Evolutionary conservation across 495 filamentous ascomycete species (phyloP).

Genomic region (Aspergillus cavernicola): DNA sequence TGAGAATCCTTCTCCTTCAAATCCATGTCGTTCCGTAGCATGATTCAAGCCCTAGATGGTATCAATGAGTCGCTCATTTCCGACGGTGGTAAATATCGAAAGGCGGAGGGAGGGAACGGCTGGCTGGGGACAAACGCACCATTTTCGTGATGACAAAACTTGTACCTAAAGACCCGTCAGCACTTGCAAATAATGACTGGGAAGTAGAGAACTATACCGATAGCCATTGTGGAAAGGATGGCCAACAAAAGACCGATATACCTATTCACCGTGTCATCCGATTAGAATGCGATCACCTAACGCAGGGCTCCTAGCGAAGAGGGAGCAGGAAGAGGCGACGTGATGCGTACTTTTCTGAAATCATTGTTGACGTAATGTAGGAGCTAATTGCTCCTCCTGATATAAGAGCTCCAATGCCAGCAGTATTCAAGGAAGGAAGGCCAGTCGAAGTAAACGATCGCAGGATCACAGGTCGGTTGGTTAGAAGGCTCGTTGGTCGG

Average conservation of each 20-base stretch:
- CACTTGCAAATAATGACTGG: neutral
- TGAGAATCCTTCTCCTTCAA: constrained; percentile 93
- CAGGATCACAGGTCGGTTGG: constrained; percentile 1
- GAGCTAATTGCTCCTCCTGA: constrained; percentile 42
- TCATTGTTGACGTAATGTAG: constrained; percentile 53
- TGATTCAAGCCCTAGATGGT: constrained; percentile 74
- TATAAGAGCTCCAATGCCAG: constrained; percentile 38
- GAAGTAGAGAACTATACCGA: constrained; percentile 57
- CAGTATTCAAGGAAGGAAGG: constrained; percentile 12
- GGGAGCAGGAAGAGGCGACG: neutral
- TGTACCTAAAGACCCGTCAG: constrained; percentile 54
- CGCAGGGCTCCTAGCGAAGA: constrained; percentile 5
- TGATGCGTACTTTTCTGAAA: constrained; percentile 78
- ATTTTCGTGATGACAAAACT: constrained; percentile 96
- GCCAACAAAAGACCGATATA: constrained; percentile 88
- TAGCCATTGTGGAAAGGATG: constrained; percentile 87
- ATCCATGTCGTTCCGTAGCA: constrained; percentile 84
- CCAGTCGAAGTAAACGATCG: constrained; percentile 6
- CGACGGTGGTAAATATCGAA: neutral
- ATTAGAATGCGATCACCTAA: constrained; percentile 32
- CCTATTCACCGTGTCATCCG: constrained; percentile 46
- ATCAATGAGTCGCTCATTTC: constrained; percentile 18
- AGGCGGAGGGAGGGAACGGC: constrained; percentile 6
- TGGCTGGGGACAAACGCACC: constrained; percentile 46
- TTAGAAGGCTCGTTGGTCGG: constrained; percentile 11